These are phyloP conservation scores for Macadamia integrifolia DNA, from an alignment of 164 flowering plant species.

Conservation along the genomic window DNA sequence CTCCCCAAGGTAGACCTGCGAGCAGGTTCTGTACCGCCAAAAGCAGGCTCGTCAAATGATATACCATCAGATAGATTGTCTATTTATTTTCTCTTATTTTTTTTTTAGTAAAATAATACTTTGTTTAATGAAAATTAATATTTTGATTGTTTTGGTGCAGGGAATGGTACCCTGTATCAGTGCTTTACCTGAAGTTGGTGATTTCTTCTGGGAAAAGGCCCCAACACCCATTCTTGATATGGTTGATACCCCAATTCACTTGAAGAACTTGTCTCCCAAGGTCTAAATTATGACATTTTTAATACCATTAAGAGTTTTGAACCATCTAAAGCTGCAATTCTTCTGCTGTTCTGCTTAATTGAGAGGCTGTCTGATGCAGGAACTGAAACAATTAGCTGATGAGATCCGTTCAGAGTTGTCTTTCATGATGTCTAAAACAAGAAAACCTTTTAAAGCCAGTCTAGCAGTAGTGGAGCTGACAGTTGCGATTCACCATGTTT, in stretches of 20 bases:
- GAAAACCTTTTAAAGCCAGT: slow-evolving; percentile 44
- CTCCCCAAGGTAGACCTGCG: background rate
- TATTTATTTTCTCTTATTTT: no score
- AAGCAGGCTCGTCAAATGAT: background rate
- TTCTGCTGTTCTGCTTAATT: slow-evolving; percentile 11
- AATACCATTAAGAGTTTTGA: background rate
- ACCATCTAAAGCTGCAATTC: background rate
- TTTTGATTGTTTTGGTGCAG: slow-evolving; percentile 29
- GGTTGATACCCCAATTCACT: slow-evolving; percentile 64
- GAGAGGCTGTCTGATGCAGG: slow-evolving; percentile 42
- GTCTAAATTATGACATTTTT: slow-evolving; percentile 25
- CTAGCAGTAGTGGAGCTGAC: slow-evolving; percentile 78
- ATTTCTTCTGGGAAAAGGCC: slow-evolving; percentile 52
- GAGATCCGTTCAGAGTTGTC: slow-evolving; percentile 73
- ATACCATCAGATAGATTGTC: background rate
- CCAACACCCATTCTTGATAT: slow-evolving; percentile 83
- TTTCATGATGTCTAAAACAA: slow-evolving; percentile 35
- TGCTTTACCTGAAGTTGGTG: slow-evolving; percentile 50
- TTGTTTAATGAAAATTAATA: background rate
- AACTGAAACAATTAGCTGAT: slow-evolving; percentile 72
- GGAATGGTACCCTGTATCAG: slow-evolving; percentile 18
- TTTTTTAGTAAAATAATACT: no score
- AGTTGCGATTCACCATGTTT: slow-evolving; percentile 77
- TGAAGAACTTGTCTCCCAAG: slow-evolving; percentile 75
- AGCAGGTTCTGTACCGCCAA: background rate